phyloP scores from a whole-genome alignment of 805 yeast genomes.

The Wickerhamiella shivajii region DNA sequence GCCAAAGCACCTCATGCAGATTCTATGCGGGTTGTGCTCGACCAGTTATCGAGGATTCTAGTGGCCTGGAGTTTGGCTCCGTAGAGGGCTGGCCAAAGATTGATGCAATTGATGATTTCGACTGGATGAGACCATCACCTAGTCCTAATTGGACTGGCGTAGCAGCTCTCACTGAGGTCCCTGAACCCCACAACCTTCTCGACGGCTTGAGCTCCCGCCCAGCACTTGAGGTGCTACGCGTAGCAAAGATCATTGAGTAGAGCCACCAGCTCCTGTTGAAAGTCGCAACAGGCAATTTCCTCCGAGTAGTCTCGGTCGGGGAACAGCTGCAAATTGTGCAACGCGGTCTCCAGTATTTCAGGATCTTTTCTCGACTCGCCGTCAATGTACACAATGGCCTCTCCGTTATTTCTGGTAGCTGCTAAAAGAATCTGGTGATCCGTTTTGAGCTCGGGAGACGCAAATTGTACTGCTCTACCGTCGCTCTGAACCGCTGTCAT shows the following conservation, averaged over 20 bases:
- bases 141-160: conserved; percentile 1
- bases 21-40: conserved; percentile 2
- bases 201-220: background rate
- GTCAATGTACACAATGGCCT: too few relatives aligned
- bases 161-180: background rate
- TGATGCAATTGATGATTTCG: conserved; percentile 3
- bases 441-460: too few relatives aligned
- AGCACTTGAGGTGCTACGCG: background rate
- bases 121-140: background rate
- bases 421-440: too few relatives aligned
- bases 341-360: too few relatives aligned
- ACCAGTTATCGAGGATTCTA: conserved; percentile 2
- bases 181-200: background rate
- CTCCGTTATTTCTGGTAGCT: too few relatives aligned
- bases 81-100: background rate
- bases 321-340: too few relatives aligned
- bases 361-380: too few relatives aligned
- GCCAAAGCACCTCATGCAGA: background rate
- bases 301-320: too few relatives aligned
- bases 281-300: background rate
- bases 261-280: background rate
- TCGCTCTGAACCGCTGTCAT: too few relatives aligned
- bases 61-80: conserved; percentile 1
- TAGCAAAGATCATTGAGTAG: background rate
- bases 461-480: too few relatives aligned